Base-by-base conservation (phyloP, 345 rosid genomes). In the Hypericum androsaemum region DNA sequence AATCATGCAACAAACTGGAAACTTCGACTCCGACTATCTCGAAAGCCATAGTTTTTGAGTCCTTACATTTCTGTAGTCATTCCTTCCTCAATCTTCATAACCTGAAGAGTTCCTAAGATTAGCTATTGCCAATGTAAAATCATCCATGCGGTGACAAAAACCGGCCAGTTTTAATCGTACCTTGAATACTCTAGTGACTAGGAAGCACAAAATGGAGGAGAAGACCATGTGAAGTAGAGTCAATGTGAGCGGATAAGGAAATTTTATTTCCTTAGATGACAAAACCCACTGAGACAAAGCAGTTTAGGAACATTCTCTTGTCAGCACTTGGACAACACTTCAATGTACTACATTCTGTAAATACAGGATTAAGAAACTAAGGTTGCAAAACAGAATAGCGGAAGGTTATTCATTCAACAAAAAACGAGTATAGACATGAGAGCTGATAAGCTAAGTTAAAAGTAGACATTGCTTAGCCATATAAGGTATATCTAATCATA, bases 221-320 rank as follows among this genome's bases (percentile, higher is more conserved):
- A 87, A 87, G 43, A 76, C 70, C 98, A 90, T 90, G 75, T 90
- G 96, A 57, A 87, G 95, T 41, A 90, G 82, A 68, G 98, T 87
- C 83, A 90, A 77, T 37, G 88, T 96, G 62, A 90, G 98, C 43
- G 96, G 98, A 66, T 84, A 87, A 55, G 98, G 96, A 50, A 90
- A 90, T 66, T 90, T 90, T 4, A 90, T 84, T 71, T 90, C 98
- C 79, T 84, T 84, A 12, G 98, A 90, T 61, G 98, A 90, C 73
- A 90, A 73, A 63, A 87, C 94, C 96, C 94, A 90, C 95, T 90
- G 89, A 86, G 72, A 5, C 13, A 48, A 40, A 13, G 57, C 47
- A 54, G 63, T 59, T 51, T 10, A 22, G 51, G 37, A 15, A 17
- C 15, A 39, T 12, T 22, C 32, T 22, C 4, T 22, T 22, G 32